Percentiles rank a stretch among this genome's conserved stretches.
phyloP scores from a whole-genome alignment of 306 rosid genomes.

The Malus sieversii region DNA sequence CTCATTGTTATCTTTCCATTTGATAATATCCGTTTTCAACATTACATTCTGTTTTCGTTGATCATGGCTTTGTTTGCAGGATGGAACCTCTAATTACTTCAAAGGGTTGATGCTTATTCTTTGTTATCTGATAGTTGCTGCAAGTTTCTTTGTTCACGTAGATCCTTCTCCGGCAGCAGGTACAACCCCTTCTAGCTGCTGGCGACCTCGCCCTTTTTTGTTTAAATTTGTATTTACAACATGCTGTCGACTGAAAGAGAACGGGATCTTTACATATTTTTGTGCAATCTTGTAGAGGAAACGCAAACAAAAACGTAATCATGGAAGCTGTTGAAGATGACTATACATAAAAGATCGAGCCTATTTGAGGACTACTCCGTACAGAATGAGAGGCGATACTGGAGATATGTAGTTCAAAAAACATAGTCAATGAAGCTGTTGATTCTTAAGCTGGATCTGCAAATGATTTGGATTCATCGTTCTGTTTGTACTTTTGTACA shows the following conservation, averaged over 20 bases:
- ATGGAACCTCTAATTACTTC: conserved; percentile 73
- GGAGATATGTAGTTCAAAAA: not conserved
- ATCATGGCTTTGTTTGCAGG: conserved; percentile 42
- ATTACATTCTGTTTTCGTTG: not conserved
- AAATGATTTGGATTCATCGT: not conserved
- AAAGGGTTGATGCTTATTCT: conserved; percentile 76
- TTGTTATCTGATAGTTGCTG: conserved; percentile 77
- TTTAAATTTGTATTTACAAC: not conserved
- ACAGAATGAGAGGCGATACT: not conserved
- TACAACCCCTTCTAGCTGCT: not conserved
- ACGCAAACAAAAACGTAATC: not conserved
- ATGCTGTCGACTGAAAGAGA: not conserved
- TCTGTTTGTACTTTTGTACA: conserved; percentile 21
- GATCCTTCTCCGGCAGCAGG: conserved; percentile 34
- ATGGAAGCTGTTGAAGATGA: not conserved
- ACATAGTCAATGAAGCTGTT: not conserved
- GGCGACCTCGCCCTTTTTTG: not conserved
- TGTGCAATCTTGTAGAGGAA: conserved; percentile 12
- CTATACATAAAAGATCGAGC: not conserved
- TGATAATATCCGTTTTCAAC: not conserved
- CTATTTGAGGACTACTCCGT: not conserved
- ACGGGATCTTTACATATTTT: not conserved
- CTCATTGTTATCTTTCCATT: not conserved
- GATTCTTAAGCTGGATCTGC: conserved; percentile 10
- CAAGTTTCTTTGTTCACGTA: conserved; percentile 71